phyloP scores from a whole-genome alignment of 1,139 yeast species.

The Casaregolazyma lundiana region DNA sequence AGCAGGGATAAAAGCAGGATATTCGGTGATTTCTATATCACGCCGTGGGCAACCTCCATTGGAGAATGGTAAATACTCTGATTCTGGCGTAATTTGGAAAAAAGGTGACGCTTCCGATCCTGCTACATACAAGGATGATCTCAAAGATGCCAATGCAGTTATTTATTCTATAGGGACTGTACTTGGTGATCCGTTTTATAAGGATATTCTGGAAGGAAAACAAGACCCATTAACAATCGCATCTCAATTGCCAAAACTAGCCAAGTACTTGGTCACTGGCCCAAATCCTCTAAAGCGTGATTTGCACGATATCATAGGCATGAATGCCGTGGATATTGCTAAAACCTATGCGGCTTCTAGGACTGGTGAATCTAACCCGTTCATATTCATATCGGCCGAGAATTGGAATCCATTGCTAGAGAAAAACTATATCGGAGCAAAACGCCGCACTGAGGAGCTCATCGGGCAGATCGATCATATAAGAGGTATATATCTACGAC shows the following conservation, averaged over 20 bases:
- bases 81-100: constrained; percentile 65
- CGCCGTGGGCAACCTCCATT: constrained; percentile 23
- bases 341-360: constrained; percentile 35
- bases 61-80: constrained; percentile 11
- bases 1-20: constrained; percentile 59
- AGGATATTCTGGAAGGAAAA: constrained; percentile 36
- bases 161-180: constrained; percentile 82
- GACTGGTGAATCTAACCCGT: constrained; percentile 22
- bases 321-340: constrained; percentile 37
- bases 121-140: constrained; percentile 44
- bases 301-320: background rate
- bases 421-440: constrained; percentile 56
- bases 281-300: constrained; percentile 27
- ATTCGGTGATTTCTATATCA: constrained; percentile 58
- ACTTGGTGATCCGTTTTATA: constrained; percentile 64
- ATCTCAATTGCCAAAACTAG: constrained; percentile 11
- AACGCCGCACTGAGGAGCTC: constrained; percentile 69
- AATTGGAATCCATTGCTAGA: constrained; percentile 51
- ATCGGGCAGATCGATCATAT: constrained; percentile 39
- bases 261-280: constrained; percentile 17
- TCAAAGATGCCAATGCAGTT: constrained; percentile 55
- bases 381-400: constrained; percentile 81
- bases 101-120: constrained; percentile 67
- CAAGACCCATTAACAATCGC: background rate
- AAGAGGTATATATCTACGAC: constrained; percentile 62